phyloP scores from a whole-genome alignment of 116 monocot genomes.

The Zostera marina region DNA sequence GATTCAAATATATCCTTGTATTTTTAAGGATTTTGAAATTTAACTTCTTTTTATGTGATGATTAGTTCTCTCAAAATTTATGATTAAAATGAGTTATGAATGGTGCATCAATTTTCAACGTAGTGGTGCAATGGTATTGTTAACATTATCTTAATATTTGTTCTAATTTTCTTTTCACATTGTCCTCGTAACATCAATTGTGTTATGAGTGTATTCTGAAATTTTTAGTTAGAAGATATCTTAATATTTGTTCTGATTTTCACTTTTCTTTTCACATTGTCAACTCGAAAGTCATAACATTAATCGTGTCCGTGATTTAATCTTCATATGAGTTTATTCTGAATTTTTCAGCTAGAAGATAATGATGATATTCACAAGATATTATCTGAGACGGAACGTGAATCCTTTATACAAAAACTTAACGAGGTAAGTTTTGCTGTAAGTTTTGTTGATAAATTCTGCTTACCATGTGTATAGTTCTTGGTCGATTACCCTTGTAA shows the following conservation, averaged over 20 bases:
- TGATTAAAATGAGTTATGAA: neutral
- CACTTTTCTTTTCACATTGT: neutral
- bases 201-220: neutral
- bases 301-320: neutral
- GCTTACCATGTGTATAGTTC: neutral
- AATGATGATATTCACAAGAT: slow-evolving; percentile 49
- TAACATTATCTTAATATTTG: no score
- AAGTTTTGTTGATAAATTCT: neutral
- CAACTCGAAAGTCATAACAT: neutral
- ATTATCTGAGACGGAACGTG: slow-evolving; percentile 51
- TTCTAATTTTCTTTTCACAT: neutral
- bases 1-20: neutral
- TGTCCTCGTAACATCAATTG: neutral
- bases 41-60: neutral
- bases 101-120: neutral
- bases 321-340: neutral
- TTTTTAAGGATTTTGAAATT: no score
- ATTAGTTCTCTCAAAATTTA: neutral
- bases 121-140: no score
- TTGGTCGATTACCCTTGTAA: neutral
- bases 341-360: slow-evolving; percentile 51
- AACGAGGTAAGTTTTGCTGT: slow-evolving; percentile 42
- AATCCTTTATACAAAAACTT: slow-evolving; percentile 61
- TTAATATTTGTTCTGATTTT: neutral
- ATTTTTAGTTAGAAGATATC: slow-evolving; percentile 58